Evolutionary conservation across 2,329 filamentous ascomycete species (phyloP).

Genomic region (Beauveria scarabaeidicola): DNA sequence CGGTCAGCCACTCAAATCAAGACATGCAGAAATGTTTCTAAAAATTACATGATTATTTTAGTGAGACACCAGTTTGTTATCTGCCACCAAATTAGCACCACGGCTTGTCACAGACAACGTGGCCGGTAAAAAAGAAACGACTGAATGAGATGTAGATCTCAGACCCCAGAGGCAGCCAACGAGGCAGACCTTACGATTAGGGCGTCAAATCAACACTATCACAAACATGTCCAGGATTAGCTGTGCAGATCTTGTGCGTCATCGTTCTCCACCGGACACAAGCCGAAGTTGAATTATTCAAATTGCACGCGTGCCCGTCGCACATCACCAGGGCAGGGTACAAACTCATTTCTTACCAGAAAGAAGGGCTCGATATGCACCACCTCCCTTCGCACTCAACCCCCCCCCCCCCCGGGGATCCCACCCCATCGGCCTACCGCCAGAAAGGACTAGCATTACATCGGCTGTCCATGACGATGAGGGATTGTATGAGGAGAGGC

Average conservation of each 20-base stretch:
- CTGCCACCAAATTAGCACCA: neutral
- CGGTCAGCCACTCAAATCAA: neutral
- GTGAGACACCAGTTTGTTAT: neutral
- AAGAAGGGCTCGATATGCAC: neutral
- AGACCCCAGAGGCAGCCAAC: neutral
- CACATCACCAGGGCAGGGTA: neutral
- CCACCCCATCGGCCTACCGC: neutral
- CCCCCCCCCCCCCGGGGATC: neutral
- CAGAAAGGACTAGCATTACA: neutral
- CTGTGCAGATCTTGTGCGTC: neutral
- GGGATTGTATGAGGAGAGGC: neutral
- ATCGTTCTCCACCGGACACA: no score
- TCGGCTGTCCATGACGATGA: conserved; percentile 1
- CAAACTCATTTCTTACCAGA: neutral
- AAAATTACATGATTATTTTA: neutral
- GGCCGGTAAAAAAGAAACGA: neutral
- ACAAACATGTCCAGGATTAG: neutral
- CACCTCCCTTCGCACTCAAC: neutral
- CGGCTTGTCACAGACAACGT: neutral
- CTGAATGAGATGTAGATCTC: neutral
- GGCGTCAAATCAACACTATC: neutral
- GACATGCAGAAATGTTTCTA: neutral
- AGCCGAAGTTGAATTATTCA: neutral
- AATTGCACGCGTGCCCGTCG: neutral
- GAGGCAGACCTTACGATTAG: neutral